Base-by-base conservation (phyloP, 495 filamentous ascomycete species). In the Chaetomium tenue region DNA sequence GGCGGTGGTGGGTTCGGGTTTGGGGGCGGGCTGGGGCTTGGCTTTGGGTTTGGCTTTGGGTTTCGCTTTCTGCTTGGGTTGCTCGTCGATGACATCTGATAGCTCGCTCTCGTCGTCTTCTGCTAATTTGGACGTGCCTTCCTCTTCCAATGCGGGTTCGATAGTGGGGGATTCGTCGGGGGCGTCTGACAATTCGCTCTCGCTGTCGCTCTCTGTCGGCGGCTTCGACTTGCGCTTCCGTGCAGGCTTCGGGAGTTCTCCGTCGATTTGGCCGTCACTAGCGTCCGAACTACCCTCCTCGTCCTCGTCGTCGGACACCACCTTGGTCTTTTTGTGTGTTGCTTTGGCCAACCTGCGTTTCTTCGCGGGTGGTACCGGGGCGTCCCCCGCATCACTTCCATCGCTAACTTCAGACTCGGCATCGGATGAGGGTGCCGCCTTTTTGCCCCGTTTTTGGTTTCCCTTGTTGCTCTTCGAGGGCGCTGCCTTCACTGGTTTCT, bases 41-140 rank as follows among this genome's bases (percentile, higher is more conserved):
- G 68, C 50, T 22, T 65, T 53, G 52, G 39, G 7, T 9, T 48
- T 63, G 26, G 77, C 56, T 63, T 76, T 70, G 15, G 63, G 23
- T 28, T 67, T 66, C n/a, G 58, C 62, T 44, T 66, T 68, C 18
- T 26, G 64, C 63, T 68, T 73, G 18, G 73, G 51, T 25, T 84
- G 82, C 42, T 91, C 88, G 68, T 93, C 91, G 23, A 91, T 67
- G 18, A 96, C 80, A 2, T 86, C 81, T 8, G 92, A 96, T 80
- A 94, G 81, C 59, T 93, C 91, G 72, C 91, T 94, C 52, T 89
- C 88, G 0, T 88, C 92, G 39, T 81, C 83, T 22, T 86, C 79
- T 5, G 50, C 55, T 47, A 66, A 63, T 76, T 79, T 70, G 11
- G 54, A n/a, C 40, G 50, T 18, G 3, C 42, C 50, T n/a, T 26